Evolutionary conservation across 2,329 filamentous ascomycete genomes (phyloP), one percentile per base, ranked within the genome.

Genomic region (Ploettnerulaceae sp.): DNA sequence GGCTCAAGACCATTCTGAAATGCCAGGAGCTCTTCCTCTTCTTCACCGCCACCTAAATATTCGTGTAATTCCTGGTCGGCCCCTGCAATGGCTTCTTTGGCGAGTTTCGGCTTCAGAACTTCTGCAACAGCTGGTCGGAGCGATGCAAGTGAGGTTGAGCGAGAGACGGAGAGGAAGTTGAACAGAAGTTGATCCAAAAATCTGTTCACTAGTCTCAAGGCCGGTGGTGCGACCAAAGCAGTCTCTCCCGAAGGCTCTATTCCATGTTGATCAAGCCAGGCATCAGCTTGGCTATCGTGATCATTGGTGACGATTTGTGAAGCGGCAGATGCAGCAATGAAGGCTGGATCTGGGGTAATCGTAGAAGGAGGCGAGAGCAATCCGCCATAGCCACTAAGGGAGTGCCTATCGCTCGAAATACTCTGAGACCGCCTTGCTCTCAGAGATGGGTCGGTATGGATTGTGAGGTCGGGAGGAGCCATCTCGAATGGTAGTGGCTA

Each of bases 131-230:
- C 90, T 3, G 88, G 86, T 49, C 89, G 81, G 49, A 97, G 76
- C 2, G 82, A 76, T 6, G 77, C 69, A 7, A 97, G 73, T 2
- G 82, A 80, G 0, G 89, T 94, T 2, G 89, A 89, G 58, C 84
- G 82, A 14, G 91, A 83, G 9, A 80, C 72, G 20, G 82, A 80
- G n/a, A 98, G 78, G 53, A 97, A 86, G 61, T 88, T 91, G 71
- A 90, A 95, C 5, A 98, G 76, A 4, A 97, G 74, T 63, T 96
- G 88, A 65, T 98, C 93, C 52, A 98, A 78, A 63, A 98, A 98
- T 59, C 78, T 82, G 69, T 98, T 98, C 62, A 96, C 78, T 7
- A 95, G 76, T 32, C 76, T 74, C 28, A 97, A 71, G 0, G 93
- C 87, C 21, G 77, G 75, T 2, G 76, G 72, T 1, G 89, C 84